Base-by-base conservation (phyloP, 2,329 filamentous ascomycete genomes). In the Epichloe festucae region DNA sequence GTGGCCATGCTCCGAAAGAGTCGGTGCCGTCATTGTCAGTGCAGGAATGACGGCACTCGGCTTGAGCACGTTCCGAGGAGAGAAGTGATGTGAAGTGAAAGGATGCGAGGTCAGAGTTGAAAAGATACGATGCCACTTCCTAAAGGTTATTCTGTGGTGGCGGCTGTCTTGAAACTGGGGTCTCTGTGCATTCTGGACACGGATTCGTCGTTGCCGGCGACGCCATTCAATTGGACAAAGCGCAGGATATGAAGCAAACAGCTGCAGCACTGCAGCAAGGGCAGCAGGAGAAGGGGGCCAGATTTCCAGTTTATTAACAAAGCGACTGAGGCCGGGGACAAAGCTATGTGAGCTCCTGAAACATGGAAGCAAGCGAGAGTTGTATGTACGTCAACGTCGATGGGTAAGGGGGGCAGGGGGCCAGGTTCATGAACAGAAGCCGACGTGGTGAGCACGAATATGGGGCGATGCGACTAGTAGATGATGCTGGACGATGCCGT, bases 21-120 rank as follows among this genome's bases (percentile, higher is more conserved):
- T 49, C 46, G 61, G 55, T 51, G 60, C 62, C 57, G 63, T 59
- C 65, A 69, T 68, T 56, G 59, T 61, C 57, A 65, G 60, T 55
- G 65, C 55, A 51, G 59, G 52, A 52, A 49, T 21, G 51, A 51
- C 39, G 49, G 44, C 51, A 46, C 42, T 49, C 45, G 59, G 58
- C 55, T 62, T 58, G 50, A 65, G 58, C 62, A 65, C 62, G 57
- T 56, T 59, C 48, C 48, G 42, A 50, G 14, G 23, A 46, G 44
- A 35, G 21, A 44, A 21, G 50, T 51, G 46, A 50, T 38, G 44
- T 27, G 44, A 46, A 21, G 48, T 47, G 41, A 46, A 42, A 41
- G 43, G 34, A 42, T 19, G 12, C 15, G 34, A 38, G 48, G 41
- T 14, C 17, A 5, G 10, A 34, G 34, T 36, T 19, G 36, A 23